Evolutionary conservation across 1,284 basidiomycete species (phyloP), one percentile per base, ranked within the genome.

Genomic region (Cronartium ribicola): DNA sequence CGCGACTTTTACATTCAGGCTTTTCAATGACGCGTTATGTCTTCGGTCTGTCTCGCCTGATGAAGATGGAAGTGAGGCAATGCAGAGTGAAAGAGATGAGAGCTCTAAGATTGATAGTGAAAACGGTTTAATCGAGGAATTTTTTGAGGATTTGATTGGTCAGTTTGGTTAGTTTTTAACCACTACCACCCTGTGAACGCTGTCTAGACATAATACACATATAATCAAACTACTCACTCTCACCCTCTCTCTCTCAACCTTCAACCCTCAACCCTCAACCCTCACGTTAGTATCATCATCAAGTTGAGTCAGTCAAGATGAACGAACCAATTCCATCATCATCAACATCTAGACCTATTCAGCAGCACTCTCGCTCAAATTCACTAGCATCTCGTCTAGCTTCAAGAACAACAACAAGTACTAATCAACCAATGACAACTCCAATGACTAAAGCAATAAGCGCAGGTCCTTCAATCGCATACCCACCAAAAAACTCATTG

Each of bases 351-450:
- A 20, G n/a, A 20, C 51, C n/a, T 20, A 55, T 20, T 55, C n/a
- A 20, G 17, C n/a, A n/a, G 5, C 51, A 55, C 29, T 55, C 51
- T 55, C 51, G 51, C 39, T 66, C 71, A 29, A 73, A 73, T 57
- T 73, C 71, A 37, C 64, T 73, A 3, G 71, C 71, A 41, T 73
- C 71, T 8, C 48, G 71, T 43, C 63, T 73, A 22, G 57, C 71
- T 11, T 59, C 40, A 37, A 48, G 71, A 61, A 22, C 17, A 7
- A 37, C 63, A 40, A 60, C 69, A 64, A 44, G 44, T 11, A 48
- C 69, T 5, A 61, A 73, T 40, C 51, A 65, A 7, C 69, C 69
- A 0, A 65, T 22, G 40, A 66, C 71, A 10, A 63, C 64, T 40
- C 64, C 71, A 3, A 59, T 73, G 40, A 51, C 51, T 22, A 73